phyloP scores from a whole-genome alignment of 2,329 filamentous ascomycete species.

The Xylogone sp. region DNA sequence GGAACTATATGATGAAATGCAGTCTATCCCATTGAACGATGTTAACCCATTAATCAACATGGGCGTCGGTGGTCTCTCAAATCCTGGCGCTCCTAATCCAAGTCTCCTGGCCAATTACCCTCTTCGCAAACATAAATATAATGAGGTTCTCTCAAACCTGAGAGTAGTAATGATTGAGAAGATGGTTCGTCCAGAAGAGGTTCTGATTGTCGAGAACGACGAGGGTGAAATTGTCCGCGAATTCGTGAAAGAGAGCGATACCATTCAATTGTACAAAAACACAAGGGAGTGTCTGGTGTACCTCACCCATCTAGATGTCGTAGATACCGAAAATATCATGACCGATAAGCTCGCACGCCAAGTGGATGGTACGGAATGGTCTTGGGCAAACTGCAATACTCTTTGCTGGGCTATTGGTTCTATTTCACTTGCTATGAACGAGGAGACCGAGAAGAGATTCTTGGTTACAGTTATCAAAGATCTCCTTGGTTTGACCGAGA shows the following conservation, averaged over 20 bases:
- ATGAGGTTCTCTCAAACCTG: conserved; percentile 87
- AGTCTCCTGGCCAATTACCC: conserved; percentile 84
- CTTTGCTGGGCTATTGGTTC: conserved; percentile 99
- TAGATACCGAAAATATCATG: conserved; percentile 98
- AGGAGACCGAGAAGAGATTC: conserved; percentile 98
- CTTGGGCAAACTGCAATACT: conserved; percentile 99
- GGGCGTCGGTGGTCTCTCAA: conserved; percentile 65
- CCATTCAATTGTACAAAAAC: conserved; percentile 98
- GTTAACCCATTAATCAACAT: conserved; percentile 85
- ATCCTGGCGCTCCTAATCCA: conserved; percentile 82
- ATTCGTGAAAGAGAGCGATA: conserved; percentile 99
- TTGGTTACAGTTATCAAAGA: conserved; percentile 98
- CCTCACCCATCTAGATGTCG: conserved; percentile 92
- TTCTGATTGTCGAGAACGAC: conserved; percentile 98
- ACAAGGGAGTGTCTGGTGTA: conserved; percentile 97
- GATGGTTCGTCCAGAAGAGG: conserved; percentile 98
- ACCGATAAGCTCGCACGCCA: conserved; percentile 95
- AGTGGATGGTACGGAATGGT: conserved; percentile 95
- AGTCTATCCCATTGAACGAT: conserved; percentile 88
- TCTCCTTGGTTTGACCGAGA: conserved; percentile 90
- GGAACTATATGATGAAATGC: conserved; percentile 98
- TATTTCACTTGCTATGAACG: conserved; percentile 98
- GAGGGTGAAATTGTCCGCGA: conserved; percentile 98
- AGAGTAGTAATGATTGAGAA: conserved; percentile 99
- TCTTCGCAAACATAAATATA: conserved; percentile 96